phyloP scores from a whole-genome alignment of 306 rosid genomes.

The Pyrus pyrifolia region DNA sequence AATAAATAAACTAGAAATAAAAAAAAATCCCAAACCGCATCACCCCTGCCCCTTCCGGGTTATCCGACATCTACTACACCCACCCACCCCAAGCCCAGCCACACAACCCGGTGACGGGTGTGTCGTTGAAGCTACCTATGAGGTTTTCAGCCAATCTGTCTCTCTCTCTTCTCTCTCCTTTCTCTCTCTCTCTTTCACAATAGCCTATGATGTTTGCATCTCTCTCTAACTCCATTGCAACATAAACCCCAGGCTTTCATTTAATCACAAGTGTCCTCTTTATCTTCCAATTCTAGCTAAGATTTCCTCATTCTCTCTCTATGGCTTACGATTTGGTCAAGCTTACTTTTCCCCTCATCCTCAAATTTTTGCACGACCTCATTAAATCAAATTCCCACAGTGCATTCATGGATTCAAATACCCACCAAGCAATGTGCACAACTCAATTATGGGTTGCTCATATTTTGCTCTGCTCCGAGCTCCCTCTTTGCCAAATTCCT shows the following conservation, averaged over 20 bases:
- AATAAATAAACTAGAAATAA: no score
- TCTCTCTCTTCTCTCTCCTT: no score
- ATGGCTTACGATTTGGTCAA: conserved; percentile 12
- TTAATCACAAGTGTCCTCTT: conserved; percentile 11
- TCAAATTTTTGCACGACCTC: conserved; percentile 18
- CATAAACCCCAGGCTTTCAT: conserved; percentile 20
- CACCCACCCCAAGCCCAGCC: no score
- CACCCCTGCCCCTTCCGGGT: no score
- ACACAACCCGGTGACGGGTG: no score
- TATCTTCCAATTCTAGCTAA: conserved; percentile 19
- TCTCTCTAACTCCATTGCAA: conserved; percentile 6
- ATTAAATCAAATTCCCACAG: conserved; percentile 7
- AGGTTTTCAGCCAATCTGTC: no score
- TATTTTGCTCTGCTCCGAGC: conserved; percentile 64
- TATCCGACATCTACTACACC: no score
- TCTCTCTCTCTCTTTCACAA: no score
- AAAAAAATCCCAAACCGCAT: no score
- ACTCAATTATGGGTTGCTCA: conserved; percentile 57
- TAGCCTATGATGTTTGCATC: not conserved
- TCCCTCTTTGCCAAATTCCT: conserved; percentile 32
- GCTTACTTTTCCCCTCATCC: not conserved
- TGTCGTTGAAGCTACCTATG: no score
- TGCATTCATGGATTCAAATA: conserved; percentile 53
- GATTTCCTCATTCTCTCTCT: not conserved
- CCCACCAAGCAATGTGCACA: conserved; percentile 9